Base-by-base conservation (phyloP, 768 basidiomycete species). In the Pulveroboletus sp. region DNA sequence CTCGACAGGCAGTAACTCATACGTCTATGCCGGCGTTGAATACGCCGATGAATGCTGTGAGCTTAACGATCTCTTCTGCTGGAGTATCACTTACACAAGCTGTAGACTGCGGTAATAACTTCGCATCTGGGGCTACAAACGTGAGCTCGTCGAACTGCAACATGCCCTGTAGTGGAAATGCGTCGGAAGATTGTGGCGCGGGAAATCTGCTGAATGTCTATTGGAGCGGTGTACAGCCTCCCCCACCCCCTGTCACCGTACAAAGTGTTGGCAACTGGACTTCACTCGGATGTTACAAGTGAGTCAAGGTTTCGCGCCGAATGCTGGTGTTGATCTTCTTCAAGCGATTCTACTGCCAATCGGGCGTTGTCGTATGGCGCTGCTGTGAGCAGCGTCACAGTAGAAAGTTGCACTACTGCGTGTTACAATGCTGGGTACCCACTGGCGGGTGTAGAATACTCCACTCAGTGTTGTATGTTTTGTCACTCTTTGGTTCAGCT, bases 211-310 rank as follows among this genome's bases (percentile, higher is more conserved):
- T 88, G 13, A 82, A 81, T 56, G 63, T 88, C 5, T 89, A 80
- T 67, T 80, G 75, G 76, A 85, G 75, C 54, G 85, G 85, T 16
- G 65, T 65, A 26, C 47, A 71, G 12, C 81, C 85, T 23, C 80
- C 86, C 13, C 55, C 80, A 0, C 64, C 76, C 13, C 85, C 87
- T 0, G 54, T 68, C 16, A 79, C 77, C 20, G 74, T 77, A 0
- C 70, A 76, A 5, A 77, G 63, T 41, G 75, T 83, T 26, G 86
- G 84, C 5, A 70, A 76, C 24, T 89, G 87, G 86, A 62, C 69
- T 6, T 83, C 80, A 0, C 74, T 89, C 26, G 88, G 88, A n/a
- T 90, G 88, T 63, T 88, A 78, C 69, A 83, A 71, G 86, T 85
- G 58, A 51, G 73, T 9, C n/a, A 3, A 7, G 6, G 17, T 26